These are phyloP conservation scores for Geum urbanum DNA, from an alignment of 306 rosid species.

Conservation along the genomic window DNA sequence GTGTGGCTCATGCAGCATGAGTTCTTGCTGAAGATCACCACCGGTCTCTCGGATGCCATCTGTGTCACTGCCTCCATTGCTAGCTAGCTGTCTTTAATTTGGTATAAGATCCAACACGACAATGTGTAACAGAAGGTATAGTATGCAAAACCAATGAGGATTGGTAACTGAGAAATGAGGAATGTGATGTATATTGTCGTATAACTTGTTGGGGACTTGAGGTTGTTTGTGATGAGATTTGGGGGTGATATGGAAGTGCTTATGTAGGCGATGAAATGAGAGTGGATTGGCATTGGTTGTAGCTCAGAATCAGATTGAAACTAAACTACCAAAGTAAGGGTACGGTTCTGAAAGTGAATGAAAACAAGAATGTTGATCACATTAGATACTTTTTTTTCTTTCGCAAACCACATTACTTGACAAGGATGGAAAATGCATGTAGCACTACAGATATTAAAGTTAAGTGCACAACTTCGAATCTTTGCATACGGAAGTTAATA, in stretches of 20 bases:
- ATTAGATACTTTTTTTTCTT: not conserved
- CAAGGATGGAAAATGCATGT: not conserved
- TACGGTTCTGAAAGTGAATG: not conserved
- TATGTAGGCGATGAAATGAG: constrained; percentile 2
- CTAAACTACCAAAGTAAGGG: not conserved
- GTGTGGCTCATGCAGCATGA: constrained; percentile 85
- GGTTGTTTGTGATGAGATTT: not conserved
- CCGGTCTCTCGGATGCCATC: constrained; percentile 82
- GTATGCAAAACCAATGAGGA: not conserved
- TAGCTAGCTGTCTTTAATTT: not conserved
- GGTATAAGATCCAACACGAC: not conserved
- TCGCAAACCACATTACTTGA: not conserved
- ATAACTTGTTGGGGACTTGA: no score
- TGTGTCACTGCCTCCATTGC: constrained; percentile 69
- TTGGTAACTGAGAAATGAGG: not conserved
- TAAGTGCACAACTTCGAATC: constrained; percentile 8
- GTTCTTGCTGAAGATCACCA: constrained; percentile 93
- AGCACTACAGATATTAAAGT: not conserved
- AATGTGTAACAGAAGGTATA: constrained; percentile 3
- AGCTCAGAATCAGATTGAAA: not conserved
- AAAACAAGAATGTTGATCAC: not conserved
- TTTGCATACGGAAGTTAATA: constrained; percentile 29
- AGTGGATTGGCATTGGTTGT: not conserved
- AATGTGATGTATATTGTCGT: not conserved
- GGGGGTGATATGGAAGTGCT: constrained; percentile 6